Conservation (phyloP, 768 basidiomycete species). For the Plicaturopsis crispa region DNA sequence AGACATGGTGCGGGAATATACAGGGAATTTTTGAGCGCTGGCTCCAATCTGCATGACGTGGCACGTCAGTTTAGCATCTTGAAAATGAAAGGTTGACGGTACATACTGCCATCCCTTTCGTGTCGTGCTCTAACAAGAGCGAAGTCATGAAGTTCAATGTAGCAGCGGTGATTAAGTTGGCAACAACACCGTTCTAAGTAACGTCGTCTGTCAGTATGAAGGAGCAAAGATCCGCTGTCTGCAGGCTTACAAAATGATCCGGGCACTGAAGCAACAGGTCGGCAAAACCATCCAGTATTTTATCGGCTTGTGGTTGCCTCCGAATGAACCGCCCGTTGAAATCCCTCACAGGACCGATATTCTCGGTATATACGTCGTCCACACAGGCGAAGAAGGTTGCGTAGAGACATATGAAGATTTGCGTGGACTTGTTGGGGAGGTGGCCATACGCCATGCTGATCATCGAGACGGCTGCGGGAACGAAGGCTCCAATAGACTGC, state of each 20-base stretch:
- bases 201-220: too few species aligned
- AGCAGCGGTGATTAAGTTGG: constrained; percentile 27
- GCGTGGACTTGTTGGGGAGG: constrained; percentile 18
- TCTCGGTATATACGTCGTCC: constrained; percentile 25
- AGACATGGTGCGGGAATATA: constrained; percentile 19
- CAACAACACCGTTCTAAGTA: constrained; percentile 17
- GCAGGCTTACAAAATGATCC: constrained; percentile 20
- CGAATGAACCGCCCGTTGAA: constrained; percentile 27
- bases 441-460: constrained; percentile 20
- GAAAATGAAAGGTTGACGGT: background rate
- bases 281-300: constrained; percentile 25
- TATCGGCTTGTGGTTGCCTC: constrained; percentile 19
- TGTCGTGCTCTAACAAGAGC: constrained; percentile 23
- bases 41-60: constrained; percentile 11
- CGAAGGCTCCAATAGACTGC: constrained; percentile 17
- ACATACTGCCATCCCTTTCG: constrained; percentile 18
- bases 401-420: constrained; percentile 29
- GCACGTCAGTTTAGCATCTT: too few species aligned
- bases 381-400: constrained; percentile 30
- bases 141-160: constrained; percentile 28
- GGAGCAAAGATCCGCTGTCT: too few species aligned
- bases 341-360: constrained; percentile 16
- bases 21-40: constrained; percentile 17
- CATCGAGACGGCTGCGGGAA: constrained; percentile 23
- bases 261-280: constrained; percentile 22